Evolutionary conservation across 495 filamentous ascomycete species (phyloP), one percentile per base, ranked within the genome.

Genomic region (Neurospora sp.): DNA sequence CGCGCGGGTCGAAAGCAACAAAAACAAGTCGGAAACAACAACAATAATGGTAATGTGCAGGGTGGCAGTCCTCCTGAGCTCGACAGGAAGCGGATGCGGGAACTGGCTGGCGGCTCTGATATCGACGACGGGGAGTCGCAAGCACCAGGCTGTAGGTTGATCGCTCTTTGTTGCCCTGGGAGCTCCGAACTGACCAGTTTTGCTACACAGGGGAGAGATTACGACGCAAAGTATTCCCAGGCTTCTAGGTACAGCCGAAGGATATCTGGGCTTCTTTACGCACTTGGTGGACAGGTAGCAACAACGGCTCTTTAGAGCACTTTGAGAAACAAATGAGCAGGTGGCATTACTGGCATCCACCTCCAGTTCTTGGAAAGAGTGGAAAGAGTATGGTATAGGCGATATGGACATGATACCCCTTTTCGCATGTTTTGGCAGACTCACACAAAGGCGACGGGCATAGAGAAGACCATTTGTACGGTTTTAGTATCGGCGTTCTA

Each of bases 1-100:
- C 40, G 20, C 10, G 70, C 40, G 18, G 73, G 72, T n/a, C 12
- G 65, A 20, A 72, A 73, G 31, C 72, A 31, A 59, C 73, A 18
- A 40, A 14, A 40, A 7, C 74, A 71, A 40, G 22, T n/a, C 20
- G 18, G 40, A 61, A n/a, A 70, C 72, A 65, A 70, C 72, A 65
- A 35, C 22, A 72, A 70, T 38, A 6, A 31, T n/a, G 61, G 22
- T 16, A 37, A 9, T 31, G 68, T 39, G 31, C 35, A 40, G 12
- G 38, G 27, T 10, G 42, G 16, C 0, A 68, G 39, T 37, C 77
- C 76, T 22, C 45, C 74, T 3, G 59, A 65, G 9, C 20, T 78
- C 9, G 70, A 76, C 9, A 73, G 79, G 20, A 68, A 75, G n/a
- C 75, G 81, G 3, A 82, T 81, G 81, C 75, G 78, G 9, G 75